phyloP scores from a whole-genome alignment of 1,284 basidiomycete genomes.

The Boletellus deceptivus region DNA sequence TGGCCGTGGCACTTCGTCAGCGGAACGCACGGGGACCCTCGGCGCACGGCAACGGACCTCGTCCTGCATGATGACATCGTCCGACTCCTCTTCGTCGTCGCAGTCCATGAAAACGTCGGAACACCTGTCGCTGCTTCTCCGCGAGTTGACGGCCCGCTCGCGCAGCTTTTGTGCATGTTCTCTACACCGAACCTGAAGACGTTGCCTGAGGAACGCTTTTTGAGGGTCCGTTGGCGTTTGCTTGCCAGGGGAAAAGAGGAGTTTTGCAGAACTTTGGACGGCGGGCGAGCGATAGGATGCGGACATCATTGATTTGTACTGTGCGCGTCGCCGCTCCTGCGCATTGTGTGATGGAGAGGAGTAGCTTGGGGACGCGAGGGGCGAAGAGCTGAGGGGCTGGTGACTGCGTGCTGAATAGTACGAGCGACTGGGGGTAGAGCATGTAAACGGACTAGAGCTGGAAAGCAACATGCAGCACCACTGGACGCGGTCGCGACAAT shows the following conservation, averaged over 20 bases:
- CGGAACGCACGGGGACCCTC: slow-evolving; percentile 3
- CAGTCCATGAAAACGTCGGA: slow-evolving; percentile 53
- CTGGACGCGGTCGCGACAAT: slow-evolving; percentile 1
- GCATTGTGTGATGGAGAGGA: slow-evolving; percentile 42
- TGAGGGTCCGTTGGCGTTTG: slow-evolving; percentile 36
- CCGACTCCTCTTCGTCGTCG: slow-evolving; percentile 50
- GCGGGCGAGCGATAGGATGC: slow-evolving; percentile 9
- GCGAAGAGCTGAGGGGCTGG: slow-evolving; percentile 48
- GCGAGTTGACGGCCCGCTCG: slow-evolving; percentile 43
- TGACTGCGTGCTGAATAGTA: slow-evolving; percentile 30
- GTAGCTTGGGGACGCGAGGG: slow-evolving; percentile 38
- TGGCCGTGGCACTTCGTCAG: neutral
- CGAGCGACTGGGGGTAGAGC: slow-evolving; percentile 28
- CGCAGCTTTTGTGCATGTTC: slow-evolving; percentile 57
- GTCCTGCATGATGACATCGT: slow-evolving; percentile 54
- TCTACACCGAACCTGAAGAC: slow-evolving; percentile 59
- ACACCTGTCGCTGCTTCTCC: slow-evolving; percentile 44
- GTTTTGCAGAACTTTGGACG: slow-evolving; percentile 16
- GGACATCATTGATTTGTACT: slow-evolving; percentile 41
- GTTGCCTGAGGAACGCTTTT: slow-evolving; percentile 54
- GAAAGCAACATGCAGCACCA: slow-evolving; percentile 14
- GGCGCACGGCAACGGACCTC: slow-evolving; percentile 42
- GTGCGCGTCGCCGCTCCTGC: slow-evolving; percentile 43
- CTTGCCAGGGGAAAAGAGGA: slow-evolving; percentile 10
- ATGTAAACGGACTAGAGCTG: slow-evolving; percentile 22